Evolutionary conservation across 257 asterid genomes (phyloP).

Genomic region (Nemophila menziesii): DNA sequence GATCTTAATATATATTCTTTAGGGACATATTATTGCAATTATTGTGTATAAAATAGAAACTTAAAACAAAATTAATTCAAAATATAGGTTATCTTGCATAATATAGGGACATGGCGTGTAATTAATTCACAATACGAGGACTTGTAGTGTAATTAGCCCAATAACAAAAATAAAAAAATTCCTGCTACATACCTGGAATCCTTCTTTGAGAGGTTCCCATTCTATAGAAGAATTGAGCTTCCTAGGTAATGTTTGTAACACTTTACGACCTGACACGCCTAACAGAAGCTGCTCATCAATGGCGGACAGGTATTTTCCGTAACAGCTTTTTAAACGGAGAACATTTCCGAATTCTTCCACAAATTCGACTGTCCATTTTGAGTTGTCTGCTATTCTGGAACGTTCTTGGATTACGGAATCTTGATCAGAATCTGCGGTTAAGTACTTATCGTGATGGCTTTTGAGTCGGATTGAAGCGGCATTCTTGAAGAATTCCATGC

Average conservation of each 20-base stretch:
- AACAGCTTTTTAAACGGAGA: slow-evolving; percentile 59
- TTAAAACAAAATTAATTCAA: too few relatives aligned
- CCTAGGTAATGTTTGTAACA: slow-evolving; percentile 42
- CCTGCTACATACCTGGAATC: too few relatives aligned
- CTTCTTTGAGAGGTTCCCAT: slow-evolving; percentile 82
- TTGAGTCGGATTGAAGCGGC: slow-evolving; percentile 57
- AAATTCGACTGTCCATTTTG: slow-evolving; percentile 63
- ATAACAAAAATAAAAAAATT: too few relatives aligned
- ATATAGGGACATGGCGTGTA: too few relatives aligned
- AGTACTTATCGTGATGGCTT: slow-evolving; percentile 64
- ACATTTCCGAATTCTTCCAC: slow-evolving; percentile 45
- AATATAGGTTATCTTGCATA: too few relatives aligned
- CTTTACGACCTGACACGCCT: slow-evolving; percentile 69
- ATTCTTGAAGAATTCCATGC: slow-evolving; percentile 60
- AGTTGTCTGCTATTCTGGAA: slow-evolving; percentile 27
- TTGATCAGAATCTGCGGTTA: slow-evolving; percentile 55
- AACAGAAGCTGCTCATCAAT: slow-evolving; percentile 42
- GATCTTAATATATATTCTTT: too few relatives aligned
- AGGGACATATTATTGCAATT: too few relatives aligned
- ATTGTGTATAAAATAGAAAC: too few relatives aligned
- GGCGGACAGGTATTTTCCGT: slow-evolving; percentile 57
- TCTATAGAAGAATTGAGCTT: slow-evolving; percentile 57
- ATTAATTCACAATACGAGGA: too few relatives aligned
- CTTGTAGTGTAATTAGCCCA: too few relatives aligned
- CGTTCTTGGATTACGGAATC: slow-evolving; percentile 61